Percentiles rank a stretch among this genome's conserved stretches.
Evolutionary conservation across 1,284 basidiomycete genomes (phyloP).

Genomic region (Ceraceosorus guamensis): DNA sequence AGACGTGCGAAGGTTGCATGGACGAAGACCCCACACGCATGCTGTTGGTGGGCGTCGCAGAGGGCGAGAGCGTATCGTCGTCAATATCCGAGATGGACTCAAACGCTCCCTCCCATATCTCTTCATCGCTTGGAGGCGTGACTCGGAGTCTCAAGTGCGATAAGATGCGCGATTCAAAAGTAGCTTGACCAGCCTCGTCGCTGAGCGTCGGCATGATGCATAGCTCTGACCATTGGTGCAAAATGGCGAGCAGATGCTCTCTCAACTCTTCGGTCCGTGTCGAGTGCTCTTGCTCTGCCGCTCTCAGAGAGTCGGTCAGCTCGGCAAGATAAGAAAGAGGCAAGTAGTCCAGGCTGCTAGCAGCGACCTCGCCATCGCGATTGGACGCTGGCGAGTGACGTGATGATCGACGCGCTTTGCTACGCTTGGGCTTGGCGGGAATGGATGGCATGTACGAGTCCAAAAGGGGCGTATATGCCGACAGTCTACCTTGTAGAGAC

Average conservation of each 20-base stretch:
- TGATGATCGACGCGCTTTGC: neutral
- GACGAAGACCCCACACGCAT: neutral
- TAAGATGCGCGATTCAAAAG: constrained; percentile 31
- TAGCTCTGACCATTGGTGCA: constrained; percentile 43
- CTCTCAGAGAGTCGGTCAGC: constrained; percentile 4
- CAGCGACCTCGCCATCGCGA: neutral
- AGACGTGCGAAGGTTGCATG: constrained; percentile 10
- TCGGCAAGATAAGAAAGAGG: constrained; percentile 6
- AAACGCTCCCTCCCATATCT: constrained; percentile 9
- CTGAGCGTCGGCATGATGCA: constrained; percentile 9
- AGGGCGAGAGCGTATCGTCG: constrained; percentile 21
- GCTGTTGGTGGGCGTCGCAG: neutral
- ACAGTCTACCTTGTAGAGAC: constrained; percentile 16
- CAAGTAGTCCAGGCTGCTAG: neutral
- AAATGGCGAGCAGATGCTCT: constrained; percentile 27
- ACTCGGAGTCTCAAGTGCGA: constrained; percentile 33
- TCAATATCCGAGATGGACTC: constrained; percentile 14
- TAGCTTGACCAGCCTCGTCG: neutral
- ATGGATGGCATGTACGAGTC: constrained; percentile 18
- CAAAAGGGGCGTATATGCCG: constrained; percentile 22
- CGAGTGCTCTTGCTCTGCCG: constrained; percentile 16
- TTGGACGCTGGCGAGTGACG: neutral
- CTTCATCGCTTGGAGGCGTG: constrained; percentile 14
- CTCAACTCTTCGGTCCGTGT: constrained; percentile 26
- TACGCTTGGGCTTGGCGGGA: neutral